A percentile compares a stretch with the other conserved stretches of the same genome.
These are phyloP conservation scores for Dentipellis fragilis DNA, from an alignment of 768 basidiomycete species.

Conservation along the genomic window DNA sequence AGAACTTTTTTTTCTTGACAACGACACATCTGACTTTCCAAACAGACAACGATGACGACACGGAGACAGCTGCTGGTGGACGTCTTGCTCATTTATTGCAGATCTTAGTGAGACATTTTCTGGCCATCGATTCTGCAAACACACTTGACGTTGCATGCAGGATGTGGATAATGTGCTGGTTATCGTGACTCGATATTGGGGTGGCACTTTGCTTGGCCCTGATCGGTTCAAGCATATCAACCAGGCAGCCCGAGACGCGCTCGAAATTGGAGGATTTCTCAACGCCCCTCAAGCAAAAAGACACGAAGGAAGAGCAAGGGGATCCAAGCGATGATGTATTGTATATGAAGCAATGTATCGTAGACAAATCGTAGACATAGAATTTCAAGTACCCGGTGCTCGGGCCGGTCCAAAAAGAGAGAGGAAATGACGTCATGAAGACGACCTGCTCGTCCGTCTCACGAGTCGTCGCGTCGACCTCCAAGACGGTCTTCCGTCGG, in stretches of 20 bases:
- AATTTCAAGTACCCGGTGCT: no score
- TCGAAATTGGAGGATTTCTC: slow-evolving; percentile 82
- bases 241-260: slow-evolving; percentile 85
- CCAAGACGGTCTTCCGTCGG: no score
- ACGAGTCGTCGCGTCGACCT: no score
- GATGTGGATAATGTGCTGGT: slow-evolving; percentile 80
- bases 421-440: no score
- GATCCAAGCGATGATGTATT: neutral
- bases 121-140: neutral
- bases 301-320: neutral
- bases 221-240: slow-evolving; percentile 92
- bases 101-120: slow-evolving; percentile 6
- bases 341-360: neutral
- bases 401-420: no score
- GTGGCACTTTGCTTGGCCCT: slow-evolving; percentile 83
- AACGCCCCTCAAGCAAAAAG: slow-evolving; percentile 23
- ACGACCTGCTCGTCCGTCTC: no score
- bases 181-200: slow-evolving; percentile 89
- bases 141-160: slow-evolving; percentile 24
- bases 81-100: slow-evolving; percentile 77
- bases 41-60: slow-evolving; percentile 89
- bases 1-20: neutral
- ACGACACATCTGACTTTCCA: neutral
- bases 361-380: no score
- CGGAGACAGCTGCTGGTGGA: slow-evolving; percentile 88